A percentile compares a stretch with the other conserved stretches of the same genome.
These are phyloP conservation scores for Dalbergia oliveri DNA, from an alignment of 306 rosid species.

Conservation along the genomic window DNA sequence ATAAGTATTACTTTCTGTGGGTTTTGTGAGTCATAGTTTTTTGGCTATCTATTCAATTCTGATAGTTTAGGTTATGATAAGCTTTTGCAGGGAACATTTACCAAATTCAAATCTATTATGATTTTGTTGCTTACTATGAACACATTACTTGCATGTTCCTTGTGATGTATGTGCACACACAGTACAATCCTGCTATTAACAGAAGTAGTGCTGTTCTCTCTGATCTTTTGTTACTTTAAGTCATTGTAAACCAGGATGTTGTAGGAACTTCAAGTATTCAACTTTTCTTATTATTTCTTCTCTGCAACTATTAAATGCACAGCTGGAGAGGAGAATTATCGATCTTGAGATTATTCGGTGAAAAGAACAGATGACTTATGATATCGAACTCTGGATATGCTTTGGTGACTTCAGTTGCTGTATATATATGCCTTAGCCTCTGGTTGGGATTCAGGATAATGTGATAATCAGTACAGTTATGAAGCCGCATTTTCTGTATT, in stretches of 20 bases:
- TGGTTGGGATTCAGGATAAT: constrained; percentile 18
- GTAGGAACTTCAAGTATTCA: background rate
- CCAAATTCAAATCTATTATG: background rate
- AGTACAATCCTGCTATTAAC: background rate
- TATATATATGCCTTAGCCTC: constrained; percentile 13
- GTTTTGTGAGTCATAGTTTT: background rate
- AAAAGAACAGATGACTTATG: constrained; percentile 4
- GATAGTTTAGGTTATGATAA: background rate
- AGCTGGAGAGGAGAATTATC: constrained; percentile 30
- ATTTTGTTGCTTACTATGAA: background rate
- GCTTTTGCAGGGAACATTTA: background rate
- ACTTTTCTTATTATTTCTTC: constrained; percentile 7
- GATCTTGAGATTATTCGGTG: background rate
- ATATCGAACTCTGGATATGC: background rate
- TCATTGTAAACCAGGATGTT: background rate
- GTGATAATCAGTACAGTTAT: background rate
- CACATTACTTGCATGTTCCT: background rate
- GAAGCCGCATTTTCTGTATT: background rate
- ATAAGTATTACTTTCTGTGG: background rate
- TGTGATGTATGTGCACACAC: background rate
- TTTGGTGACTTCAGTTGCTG: constrained; percentile 24
- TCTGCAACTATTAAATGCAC: constrained; percentile 8
- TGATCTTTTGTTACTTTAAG: background rate
- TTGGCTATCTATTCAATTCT: background rate
- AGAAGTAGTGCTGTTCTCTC: background rate